Base-by-base conservation (phyloP, 805 yeast genomes). In the Brettanomyces sp. region DNA sequence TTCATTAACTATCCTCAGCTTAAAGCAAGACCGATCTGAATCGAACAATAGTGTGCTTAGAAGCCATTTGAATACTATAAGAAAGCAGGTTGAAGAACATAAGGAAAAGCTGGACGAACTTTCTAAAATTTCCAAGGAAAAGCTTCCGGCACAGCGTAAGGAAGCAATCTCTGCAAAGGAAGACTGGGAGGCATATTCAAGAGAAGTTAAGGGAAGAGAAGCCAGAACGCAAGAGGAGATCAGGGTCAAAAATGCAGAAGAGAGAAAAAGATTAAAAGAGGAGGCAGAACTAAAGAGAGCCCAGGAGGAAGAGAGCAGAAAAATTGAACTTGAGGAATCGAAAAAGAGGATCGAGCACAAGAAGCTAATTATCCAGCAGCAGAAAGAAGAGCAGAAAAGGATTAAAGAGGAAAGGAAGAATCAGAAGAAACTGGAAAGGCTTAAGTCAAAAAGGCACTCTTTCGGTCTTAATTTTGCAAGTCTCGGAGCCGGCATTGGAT, bases 161-260 rank as follows among this genome's bases (percentile, higher is more conserved):
- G 67, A 63, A 7, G 80, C 80, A 21, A 62, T 68, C 50, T 56
- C 68, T 39, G 60, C 73, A 40, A 62, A 56, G 44, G 46, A 52
- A 25, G 59, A 58, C 21, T 77, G 81, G 81, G 67, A 69, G 49
- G 53, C 53, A 4, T 79, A 76, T 49, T 66, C 67, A 58, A 64
- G 66, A 40, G 66, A 59, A 13, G 57, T 73, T 45, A 73, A 75
- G 46, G 57, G 63, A 42, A 66, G 67, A 43, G 69, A 69, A 44
- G 76, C 74, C 18, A 59, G 62, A 45, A 76, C 70, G 45, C 77
- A 73, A 50, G 76, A 72, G 53, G 61, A 67, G 45, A 54, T 67
- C 45, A 62, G 69, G 47, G 58, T 66, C 18, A 71, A 68, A 50
- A 64, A 62, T 11, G 68, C 63, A 49, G 65, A 57, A 39, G 70